A percentile compares a stretch with the other conserved stretches of the same genome.
Conservation (phyloP, 1,139 yeast species). For the Yamadazyma sp. region DNA sequence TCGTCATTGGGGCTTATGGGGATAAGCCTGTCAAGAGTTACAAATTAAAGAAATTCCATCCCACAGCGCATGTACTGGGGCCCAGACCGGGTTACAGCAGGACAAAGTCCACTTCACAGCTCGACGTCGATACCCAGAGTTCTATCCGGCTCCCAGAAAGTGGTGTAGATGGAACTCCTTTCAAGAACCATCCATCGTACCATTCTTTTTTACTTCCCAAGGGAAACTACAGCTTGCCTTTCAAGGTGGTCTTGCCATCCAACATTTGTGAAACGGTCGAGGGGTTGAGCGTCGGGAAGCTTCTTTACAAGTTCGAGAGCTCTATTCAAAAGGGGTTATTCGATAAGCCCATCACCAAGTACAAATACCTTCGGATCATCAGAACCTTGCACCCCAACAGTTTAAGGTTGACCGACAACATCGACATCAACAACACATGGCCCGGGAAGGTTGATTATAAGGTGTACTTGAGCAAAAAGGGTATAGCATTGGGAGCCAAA, state of each 20-base stretch:
- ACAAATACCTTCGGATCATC: conserved; percentile 35
- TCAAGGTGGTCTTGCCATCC: conserved; percentile 55
- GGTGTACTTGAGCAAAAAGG: conserved; percentile 55
- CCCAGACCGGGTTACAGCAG: conserved; percentile 21
- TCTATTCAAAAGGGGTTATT: conserved; percentile 53
- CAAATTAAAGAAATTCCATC: conserved; percentile 12
- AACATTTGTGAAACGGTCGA: conserved; percentile 67
- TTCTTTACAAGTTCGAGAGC: conserved; percentile 57
- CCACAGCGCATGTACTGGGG: conserved; percentile 1
- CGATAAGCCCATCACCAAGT: conserved; percentile 39
- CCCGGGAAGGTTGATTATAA: conserved; percentile 64
- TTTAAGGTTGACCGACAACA: conserved; percentile 51
- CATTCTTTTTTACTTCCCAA: conserved; percentile 53
- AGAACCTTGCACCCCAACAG: conserved; percentile 56
- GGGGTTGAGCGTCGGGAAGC: conserved; percentile 56
- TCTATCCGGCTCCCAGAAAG: conserved; percentile 30
- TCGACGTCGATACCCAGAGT: conserved; percentile 8
- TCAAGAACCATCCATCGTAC: conserved; percentile 23
- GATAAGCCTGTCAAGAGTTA: conserved; percentile 26
- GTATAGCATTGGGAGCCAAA: conserved; percentile 59
- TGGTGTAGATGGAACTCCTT: conserved; percentile 50
- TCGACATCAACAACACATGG: conserved; percentile 64
- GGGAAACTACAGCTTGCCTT: conserved; percentile 71
- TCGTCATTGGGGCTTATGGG: conserved; percentile 44
- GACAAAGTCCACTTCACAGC: conserved; percentile 21